Conservation (phyloP, 1,284 basidiomycete genomes). For the Rhodotorula sp. region DNA sequence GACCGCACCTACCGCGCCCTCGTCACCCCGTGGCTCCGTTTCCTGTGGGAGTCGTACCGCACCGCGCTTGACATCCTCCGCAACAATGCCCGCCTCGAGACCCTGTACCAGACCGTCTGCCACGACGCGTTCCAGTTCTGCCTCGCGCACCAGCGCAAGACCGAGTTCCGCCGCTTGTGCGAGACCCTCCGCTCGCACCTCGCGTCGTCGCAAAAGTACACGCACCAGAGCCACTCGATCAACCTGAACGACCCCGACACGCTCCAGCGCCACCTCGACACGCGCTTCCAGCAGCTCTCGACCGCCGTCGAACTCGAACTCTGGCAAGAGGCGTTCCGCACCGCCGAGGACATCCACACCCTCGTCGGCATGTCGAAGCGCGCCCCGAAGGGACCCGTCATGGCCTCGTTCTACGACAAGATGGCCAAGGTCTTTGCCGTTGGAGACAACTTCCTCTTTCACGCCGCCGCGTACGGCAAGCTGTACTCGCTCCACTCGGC, state of each 20-base stretch:
- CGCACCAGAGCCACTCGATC: conserved; percentile 94
- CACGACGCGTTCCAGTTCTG: conserved; percentile 98
- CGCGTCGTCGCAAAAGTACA: conserved; percentile 90
- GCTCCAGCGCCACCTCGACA: conserved; percentile 95
- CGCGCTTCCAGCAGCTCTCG: conserved; percentile 95
- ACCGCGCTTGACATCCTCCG: conserved; percentile 95
- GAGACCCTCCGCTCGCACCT: conserved; percentile 96
- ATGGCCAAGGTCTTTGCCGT: conserved; percentile 93
- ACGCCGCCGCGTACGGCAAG: conserved; percentile 92
- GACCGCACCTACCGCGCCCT: conserved; percentile 93
- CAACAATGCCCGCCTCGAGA: conserved; percentile 91
- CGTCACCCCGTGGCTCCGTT: conserved; percentile 96
- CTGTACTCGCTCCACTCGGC: conserved; percentile 60
- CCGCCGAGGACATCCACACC: conserved; percentile 97
- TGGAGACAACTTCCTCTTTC: conserved; percentile 83
- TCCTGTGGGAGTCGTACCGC: conserved; percentile 97
- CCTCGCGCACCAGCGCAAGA: conserved; percentile 87
- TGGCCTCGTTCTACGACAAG: conserved; percentile 99
- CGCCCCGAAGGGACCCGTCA: conserved; percentile 81
- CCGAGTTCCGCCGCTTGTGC: conserved; percentile 95
- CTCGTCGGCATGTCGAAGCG: conserved; percentile 71
- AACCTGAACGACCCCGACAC: conserved; percentile 96
- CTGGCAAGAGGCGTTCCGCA: conserved; percentile 99
- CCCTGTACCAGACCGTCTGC: conserved; percentile 95
- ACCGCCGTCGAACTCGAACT: conserved; percentile 98